A percentile compares a stretch with the other conserved stretches of the same genome.
These are phyloP conservation scores for Neurospora intermedia DNA, from an alignment of 495 filamentous ascomycete genomes.

Conservation along the genomic window DNA sequence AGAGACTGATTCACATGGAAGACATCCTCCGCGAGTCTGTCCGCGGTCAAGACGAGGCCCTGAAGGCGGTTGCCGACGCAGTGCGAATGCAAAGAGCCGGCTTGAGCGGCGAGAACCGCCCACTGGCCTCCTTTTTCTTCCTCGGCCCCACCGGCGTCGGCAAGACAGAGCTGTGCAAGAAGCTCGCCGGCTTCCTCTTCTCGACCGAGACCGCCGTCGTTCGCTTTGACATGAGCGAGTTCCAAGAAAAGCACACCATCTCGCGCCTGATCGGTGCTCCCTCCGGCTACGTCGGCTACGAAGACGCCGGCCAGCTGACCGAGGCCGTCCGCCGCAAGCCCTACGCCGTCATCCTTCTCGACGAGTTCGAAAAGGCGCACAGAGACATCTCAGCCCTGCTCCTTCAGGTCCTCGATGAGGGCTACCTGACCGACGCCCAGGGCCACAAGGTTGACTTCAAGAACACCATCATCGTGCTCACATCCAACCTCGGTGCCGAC, in stretches of 20 bases:
- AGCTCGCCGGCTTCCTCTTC: conserved; percentile 86
- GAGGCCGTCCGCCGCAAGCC: conserved; percentile 93
- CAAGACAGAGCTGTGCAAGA: conserved; percentile 96
- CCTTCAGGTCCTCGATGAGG: conserved; percentile 91
- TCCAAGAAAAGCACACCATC: conserved; percentile 94
- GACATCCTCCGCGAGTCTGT: conserved; percentile 76
- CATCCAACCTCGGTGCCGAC: conserved; percentile 80
- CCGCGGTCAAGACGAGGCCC: conserved; percentile 86
- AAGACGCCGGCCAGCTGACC: conserved; percentile 92
- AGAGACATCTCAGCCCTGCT: conserved; percentile 90
- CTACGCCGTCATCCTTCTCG: conserved; percentile 88
- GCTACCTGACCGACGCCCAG: conserved; percentile 89
- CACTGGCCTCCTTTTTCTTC: conserved; percentile 94
- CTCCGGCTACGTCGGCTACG: conserved; percentile 92
- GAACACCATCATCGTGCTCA: conserved; percentile 92
- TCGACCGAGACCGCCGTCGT: conserved; percentile 78
- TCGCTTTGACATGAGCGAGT: conserved; percentile 95
- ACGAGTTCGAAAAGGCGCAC: conserved; percentile 97
- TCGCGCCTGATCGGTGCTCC: conserved; percentile 86
- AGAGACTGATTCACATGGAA: conserved; percentile 91
- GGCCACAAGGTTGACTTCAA: conserved; percentile 94
- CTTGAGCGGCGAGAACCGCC: conserved; percentile 80
- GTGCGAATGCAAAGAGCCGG: conserved; percentile 92
- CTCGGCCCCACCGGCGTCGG: conserved; percentile 93
- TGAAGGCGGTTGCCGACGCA: conserved; percentile 82